These are phyloP conservation scores for Phyllosticta citriasiana DNA, from an alignment of 2,329 filamentous ascomycete species.

Conservation along the genomic window DNA sequence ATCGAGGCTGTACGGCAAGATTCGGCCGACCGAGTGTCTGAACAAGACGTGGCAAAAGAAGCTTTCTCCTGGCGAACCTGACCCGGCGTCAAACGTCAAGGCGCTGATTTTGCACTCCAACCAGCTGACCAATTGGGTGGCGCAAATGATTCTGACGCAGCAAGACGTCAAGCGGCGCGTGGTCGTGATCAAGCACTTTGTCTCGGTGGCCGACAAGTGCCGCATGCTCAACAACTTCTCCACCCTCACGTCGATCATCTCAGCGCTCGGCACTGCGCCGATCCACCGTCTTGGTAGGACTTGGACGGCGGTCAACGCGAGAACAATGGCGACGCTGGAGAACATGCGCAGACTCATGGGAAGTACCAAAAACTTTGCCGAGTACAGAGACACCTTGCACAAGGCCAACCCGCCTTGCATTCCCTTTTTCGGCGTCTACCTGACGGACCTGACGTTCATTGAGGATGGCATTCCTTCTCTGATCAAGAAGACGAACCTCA, in stretches of 20 bases:
- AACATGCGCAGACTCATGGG: constrained; percentile 92
- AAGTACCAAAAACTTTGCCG: constrained; percentile 95
- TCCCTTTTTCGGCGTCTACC: constrained; percentile 94
- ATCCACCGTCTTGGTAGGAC: constrained; percentile 90
- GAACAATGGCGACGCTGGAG: constrained; percentile 71
- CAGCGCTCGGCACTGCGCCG: constrained; percentile 84
- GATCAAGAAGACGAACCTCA: constrained; percentile 90
- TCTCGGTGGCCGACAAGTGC: constrained; percentile 95
- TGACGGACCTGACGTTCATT: constrained; percentile 96
- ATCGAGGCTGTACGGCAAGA: constrained; percentile 87
- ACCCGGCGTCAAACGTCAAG: constrained; percentile 89
- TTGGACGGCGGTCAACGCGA: constrained; percentile 85
- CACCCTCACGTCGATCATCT: constrained; percentile 94
- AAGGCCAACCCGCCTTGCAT: constrained; percentile 93
- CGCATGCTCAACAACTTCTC: constrained; percentile 92
- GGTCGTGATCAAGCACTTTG: constrained; percentile 97
- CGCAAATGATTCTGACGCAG: constrained; percentile 95
- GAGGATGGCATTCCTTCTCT: constrained; percentile 95
- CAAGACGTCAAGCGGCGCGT: constrained; percentile 92
- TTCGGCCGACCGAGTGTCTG: constrained; percentile 88
- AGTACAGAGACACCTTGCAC: constrained; percentile 89
- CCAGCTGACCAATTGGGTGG: constrained; percentile 98
- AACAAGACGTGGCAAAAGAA: constrained; percentile 99
- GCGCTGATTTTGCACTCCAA: constrained; percentile 95
- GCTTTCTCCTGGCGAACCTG: constrained; percentile 65